Base-by-base conservation (phyloP, 306 rosid genomes). In the Dryas drummondii region DNA sequence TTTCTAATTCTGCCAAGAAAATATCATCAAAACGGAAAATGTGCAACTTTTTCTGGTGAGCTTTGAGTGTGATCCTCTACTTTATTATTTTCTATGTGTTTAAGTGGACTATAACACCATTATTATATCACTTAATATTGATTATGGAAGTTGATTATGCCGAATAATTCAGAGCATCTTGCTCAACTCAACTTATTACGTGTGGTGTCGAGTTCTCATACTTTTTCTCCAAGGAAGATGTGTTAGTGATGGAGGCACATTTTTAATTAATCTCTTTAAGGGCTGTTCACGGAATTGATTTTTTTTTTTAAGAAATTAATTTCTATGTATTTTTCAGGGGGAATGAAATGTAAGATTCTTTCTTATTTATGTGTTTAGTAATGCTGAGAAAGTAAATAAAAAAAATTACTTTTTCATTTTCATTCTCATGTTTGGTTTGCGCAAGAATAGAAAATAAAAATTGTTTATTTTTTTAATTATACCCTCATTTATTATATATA, bases 11-110 rank as follows among this genome's bases (percentile, higher is more conserved):
- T 22, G 22, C 22, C 22, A 13, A 53, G 32, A 44, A 67, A 57
- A 53, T 22, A 9, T 12, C 46, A 61, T 51, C 37, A 37, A 15
- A 37, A 50, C 12, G 47, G 22, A 68, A 58, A 58, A 67, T 40
- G 56, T 53, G 71, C 71, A 67, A 48, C 71, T 22, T 67, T 67
- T 67, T 67, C 13, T 48, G 57, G 71, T 67, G 57, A 65, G 53
- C 15, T n/a, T 14, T 45, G 70, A 65, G 70, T 27, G 12, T 32
- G 27, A 67, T 67, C 12, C 56, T 47, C 6, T 22, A 11, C 0
- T 64, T 78, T 53, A n/a, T 48, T n/a, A 44, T 65, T 74, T 65
- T 48, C 11, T 16, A 51, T 40, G 19, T n/a, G 61, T 22, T 52
- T 42, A 42, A 44, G 56, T 27, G 80, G 51, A 9, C 53, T 11